Evolutionary conservation across 345 rosid species (phyloP).

Genomic region (Syzygium jambos): DNA sequence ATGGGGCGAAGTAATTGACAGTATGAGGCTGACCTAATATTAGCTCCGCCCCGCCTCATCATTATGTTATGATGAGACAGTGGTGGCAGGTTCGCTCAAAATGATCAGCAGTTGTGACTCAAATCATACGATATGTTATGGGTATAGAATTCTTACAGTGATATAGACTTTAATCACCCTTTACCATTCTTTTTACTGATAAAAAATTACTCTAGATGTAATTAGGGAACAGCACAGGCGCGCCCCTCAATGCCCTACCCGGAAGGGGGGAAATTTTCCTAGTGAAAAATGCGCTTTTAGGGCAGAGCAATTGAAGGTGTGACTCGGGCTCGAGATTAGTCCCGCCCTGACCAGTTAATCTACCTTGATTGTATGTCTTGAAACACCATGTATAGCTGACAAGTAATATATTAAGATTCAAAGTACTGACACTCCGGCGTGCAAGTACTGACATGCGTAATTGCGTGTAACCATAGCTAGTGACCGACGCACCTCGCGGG

Average conservation of each 20-base stretch:
- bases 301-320: too few species aligned
- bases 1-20: accelerated
- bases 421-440: too few species aligned
- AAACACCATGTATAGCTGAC: too few species aligned
- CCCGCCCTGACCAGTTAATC: too few species aligned
- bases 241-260: not conserved
- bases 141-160: not conserved
- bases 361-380: too few species aligned
- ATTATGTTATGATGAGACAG: not conserved
- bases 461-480: too few species aligned
- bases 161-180: not conserved
- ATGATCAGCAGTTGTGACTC: not conserved
- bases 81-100: not conserved
- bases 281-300: too few species aligned
- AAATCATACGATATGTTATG: accelerated
- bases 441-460: too few species aligned
- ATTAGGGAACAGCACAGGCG: accelerated
- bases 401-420: too few species aligned
- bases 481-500: too few species aligned
- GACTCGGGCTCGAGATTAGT: too few species aligned
- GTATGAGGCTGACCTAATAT: not conserved
- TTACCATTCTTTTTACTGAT: not conserved
- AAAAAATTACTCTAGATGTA: not conserved
- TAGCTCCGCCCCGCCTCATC: not conserved
- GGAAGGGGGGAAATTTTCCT: not conserved